Conservation (phyloP, 73 alveolate species). For the Tetrahymena thermophila region DNA sequence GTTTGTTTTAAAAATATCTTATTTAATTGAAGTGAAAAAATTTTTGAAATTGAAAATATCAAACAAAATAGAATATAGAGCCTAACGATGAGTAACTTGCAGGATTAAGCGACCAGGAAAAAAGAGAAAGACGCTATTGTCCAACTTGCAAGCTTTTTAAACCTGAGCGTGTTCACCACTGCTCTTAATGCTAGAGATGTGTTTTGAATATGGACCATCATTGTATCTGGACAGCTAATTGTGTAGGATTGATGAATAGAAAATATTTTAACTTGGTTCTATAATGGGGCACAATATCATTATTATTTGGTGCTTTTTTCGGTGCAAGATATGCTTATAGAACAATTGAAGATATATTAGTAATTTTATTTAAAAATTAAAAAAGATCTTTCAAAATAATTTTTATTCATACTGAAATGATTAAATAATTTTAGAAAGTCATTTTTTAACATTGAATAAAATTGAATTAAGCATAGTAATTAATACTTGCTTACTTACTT, state of each 20-base stretch:
- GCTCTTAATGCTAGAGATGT: constrained; percentile 54
- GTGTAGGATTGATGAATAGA: constrained; percentile 54
- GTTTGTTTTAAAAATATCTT: neutral
- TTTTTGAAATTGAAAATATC: neutral
- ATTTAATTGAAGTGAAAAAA: neutral
- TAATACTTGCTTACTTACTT: too few species aligned
- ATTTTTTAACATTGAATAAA: too few species aligned
- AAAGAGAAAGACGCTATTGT: constrained; percentile 31
- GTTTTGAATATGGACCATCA: constrained; percentile 67
- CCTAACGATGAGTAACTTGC: neutral
- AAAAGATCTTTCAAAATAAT: neutral
- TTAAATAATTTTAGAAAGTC: too few species aligned
- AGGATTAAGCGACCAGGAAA: neutral
- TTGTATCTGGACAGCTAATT: constrained; percentile 64
- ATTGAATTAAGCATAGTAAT: too few species aligned
- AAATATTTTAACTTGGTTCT: constrained; percentile 43
- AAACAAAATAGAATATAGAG: neutral
- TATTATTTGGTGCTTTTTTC: constrained; percentile 10
- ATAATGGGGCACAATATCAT: constrained; percentile 26
- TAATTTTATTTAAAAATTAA: neutral
- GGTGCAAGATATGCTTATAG: neutral
- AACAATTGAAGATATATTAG: neutral
- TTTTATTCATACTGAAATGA: too few species aligned
- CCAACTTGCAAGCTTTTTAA: constrained; percentile 32
- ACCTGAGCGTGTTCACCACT: constrained; percentile 65